Percentiles rank a stretch among this genome's conserved stretches.
Evolutionary conservation across 768 basidiomycete genomes (phyloP).

Genomic region (Termitomyces sp.): DNA sequence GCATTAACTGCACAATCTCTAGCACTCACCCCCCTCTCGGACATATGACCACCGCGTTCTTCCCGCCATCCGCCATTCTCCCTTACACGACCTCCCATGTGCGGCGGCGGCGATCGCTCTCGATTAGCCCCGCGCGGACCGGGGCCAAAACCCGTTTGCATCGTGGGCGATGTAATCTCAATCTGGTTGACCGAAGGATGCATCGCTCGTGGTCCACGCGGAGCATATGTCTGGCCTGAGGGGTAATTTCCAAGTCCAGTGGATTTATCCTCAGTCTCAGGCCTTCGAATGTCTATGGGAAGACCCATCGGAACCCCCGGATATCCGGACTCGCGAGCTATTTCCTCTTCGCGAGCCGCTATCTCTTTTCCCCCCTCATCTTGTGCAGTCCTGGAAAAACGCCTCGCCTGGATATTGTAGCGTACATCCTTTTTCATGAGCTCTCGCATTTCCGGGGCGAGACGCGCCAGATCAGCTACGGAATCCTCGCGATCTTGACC

Average conservation of each 20-base stretch:
- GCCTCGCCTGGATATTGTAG: background rate
- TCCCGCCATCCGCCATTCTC: slow-evolving; percentile 13
- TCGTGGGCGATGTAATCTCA: slow-evolving; percentile 11
- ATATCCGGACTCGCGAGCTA: background rate
- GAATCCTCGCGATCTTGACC: background rate
- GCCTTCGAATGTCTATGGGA: slow-evolving; percentile 4
- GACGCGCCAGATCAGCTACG: background rate
- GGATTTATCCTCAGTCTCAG: background rate
- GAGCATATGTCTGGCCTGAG: slow-evolving; percentile 13
- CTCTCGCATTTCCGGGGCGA: background rate
- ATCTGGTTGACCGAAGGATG: slow-evolving; percentile 6
- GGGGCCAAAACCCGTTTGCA: slow-evolving; percentile 3
- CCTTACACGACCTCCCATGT: slow-evolving; percentile 10
- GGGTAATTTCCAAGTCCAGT: slow-evolving; percentile 26
- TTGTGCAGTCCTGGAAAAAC: background rate
- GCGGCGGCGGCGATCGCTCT: slow-evolving; percentile 21
- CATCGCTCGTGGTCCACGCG: slow-evolving; percentile 26
- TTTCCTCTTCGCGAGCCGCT: background rate
- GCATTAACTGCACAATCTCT: background rate
- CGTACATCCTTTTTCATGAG: background rate
- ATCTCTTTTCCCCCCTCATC: background rate
- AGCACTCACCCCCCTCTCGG: slow-evolving; percentile 12
- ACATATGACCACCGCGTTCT: slow-evolving; percentile 6
- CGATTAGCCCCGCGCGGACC: slow-evolving; percentile 1
- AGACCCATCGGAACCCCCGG: background rate